Evolutionary conservation across 1,284 basidiomycete genomes (phyloP), one percentile per base, ranked within the genome.

Genomic region (Ustilago cynodontis): DNA sequence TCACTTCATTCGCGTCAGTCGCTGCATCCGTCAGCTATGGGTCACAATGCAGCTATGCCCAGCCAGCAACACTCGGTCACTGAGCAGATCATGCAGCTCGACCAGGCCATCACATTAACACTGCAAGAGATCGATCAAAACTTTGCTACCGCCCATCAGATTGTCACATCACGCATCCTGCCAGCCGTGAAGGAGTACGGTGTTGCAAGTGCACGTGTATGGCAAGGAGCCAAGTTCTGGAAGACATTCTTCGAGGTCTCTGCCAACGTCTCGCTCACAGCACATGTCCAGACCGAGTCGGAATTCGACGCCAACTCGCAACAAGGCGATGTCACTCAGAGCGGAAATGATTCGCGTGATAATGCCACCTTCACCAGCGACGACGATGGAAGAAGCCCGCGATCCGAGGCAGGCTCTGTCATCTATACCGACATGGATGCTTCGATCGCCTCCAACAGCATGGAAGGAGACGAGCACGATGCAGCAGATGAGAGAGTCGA

Each of bases 221-320:
- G 93, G 79, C 93, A 95, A 77, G 92, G 93, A 29, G 93, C 94
- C 7, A 93, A 92, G 92, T 97, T 97, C 86, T 98, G 95, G 95
- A 91, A 92, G n/a, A 92, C 92, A 1, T 98, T 98, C 88, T 98
- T 94, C 85, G 94, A 95, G 83, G 90, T 92, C 77, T 93, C 94
- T 6, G 94, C 94, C 2, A 91, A 94, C 79, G 92, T 95, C 45
- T 91, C 91, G 47, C 92, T 94, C 50, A 70, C 81, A 49, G 71
- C 80, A 13, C 63, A 67, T 51, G 59, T 65, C 51, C 57, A 68
- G 33, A 61, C 59, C 54, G 73, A 71, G 39, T 71, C 68, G 35
- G 73, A 76, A 29, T 76, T 50, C 56, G 73, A 71, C 31, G 60
- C 61, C 41, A 71, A 71, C 39, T 76, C 73, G 43, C 68, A 76